Evolutionary conservation across 176 grass and related monocot species (phyloP).

Genomic region (Avena insularis): DNA sequence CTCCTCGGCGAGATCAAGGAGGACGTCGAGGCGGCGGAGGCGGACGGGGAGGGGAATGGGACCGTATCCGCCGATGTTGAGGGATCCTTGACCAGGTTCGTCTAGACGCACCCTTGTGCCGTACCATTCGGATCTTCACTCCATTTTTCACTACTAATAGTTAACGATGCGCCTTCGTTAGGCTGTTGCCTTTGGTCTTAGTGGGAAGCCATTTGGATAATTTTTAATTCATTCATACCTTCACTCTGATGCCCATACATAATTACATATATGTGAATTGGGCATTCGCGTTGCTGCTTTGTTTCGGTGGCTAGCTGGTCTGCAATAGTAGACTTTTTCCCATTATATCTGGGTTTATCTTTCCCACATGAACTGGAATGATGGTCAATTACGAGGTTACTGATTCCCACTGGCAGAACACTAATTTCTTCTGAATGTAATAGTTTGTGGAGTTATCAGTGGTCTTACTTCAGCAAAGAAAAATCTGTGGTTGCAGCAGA

Average conservation of each 20-base stretch:
- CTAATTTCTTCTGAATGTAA: neutral
- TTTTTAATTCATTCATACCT: neutral
- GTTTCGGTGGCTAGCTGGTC: neutral
- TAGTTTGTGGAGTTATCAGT: neutral
- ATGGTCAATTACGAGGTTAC: neutral
- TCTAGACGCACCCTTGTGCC: neutral
- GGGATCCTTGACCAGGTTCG: constrained; percentile 75
- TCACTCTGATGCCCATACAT: neutral
- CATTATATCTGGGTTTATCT: neutral
- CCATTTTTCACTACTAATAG: neutral
- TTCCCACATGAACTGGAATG: neutral
- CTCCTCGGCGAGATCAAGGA: constrained; percentile 89
- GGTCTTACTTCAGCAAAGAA: constrained; percentile 13
- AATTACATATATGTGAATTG: neutral
- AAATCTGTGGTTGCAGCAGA: neutral
- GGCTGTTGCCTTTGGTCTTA: constrained; percentile 13
- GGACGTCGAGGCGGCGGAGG: constrained; percentile 49
- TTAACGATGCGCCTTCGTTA: constrained; percentile 6
- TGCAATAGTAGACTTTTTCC: neutral
- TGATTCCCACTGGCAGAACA: constrained; percentile 5
- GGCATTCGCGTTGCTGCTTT: neutral
- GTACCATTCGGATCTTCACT: constrained; percentile 39
- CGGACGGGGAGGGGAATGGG: constrained; percentile 46
- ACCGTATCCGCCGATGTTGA: constrained; percentile 55
- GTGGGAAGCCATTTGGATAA: constrained; percentile 8